Evolutionary conservation across 129 eudicot species (phyloP).

Genomic region (Artemisia tridentata): DNA sequence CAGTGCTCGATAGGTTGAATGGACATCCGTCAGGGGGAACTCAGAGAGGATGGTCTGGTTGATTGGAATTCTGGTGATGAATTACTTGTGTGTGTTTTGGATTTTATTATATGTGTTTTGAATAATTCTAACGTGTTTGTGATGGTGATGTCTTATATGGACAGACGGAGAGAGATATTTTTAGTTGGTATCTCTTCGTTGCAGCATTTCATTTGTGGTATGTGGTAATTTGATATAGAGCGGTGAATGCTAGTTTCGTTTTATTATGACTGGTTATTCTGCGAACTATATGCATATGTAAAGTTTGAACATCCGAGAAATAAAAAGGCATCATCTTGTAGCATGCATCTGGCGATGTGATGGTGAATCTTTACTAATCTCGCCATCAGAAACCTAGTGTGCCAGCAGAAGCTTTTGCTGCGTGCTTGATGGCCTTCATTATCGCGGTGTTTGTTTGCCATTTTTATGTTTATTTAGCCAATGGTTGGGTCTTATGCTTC

Average conservation of each 20-base stretch:
- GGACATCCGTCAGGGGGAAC: conserved; percentile 61
- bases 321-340: neutral
- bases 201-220: conserved; percentile 9
- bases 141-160: conserved; percentile 33
- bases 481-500: no score
- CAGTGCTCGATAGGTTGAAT: conserved; percentile 87
- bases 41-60: conserved; percentile 81
- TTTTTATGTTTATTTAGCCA: neutral
- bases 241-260: conserved; percentile 13
- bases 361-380: neutral
- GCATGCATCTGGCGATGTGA: neutral
- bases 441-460: neutral
- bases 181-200: conserved; percentile 36
- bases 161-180: conserved; percentile 36
- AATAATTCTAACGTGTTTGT: conserved; percentile 45
- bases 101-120: conserved; percentile 19
- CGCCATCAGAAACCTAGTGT: neutral
- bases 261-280: conserved; percentile 4
- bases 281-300: conserved; percentile 17
- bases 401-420: neutral
- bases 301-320: neutral
- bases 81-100: conserved; percentile 18
- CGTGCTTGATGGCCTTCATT: neutral
- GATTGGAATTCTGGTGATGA: conserved; percentile 22
- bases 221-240: conserved; percentile 15